Base-by-base conservation (phyloP, 192 early-diverging fungal genomes). In the Linnemannia hyalina region DNA sequence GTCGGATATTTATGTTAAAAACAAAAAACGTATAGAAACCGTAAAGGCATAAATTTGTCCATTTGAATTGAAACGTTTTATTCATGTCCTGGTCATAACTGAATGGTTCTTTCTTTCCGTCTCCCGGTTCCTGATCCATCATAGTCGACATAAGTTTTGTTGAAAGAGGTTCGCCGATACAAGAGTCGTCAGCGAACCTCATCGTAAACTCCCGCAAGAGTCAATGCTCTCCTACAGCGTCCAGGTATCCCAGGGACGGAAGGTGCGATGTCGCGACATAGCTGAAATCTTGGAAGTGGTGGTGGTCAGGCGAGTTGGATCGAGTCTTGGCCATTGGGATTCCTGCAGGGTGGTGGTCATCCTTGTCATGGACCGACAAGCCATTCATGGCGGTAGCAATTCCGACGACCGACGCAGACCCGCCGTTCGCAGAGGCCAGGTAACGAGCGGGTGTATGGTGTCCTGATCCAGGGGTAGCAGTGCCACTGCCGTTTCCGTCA, bases 251-350 rank as follows among this genome's bases (percentile, higher is more conserved):
- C 29, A 81, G 49, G 15, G 57, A 49, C 26, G 78, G 78, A 23
- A 86, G 63, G 23, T 86, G 84, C 6, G 84, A 86, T 46, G 79
- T 86, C 40, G 84, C 68, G 52, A 86, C 74, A 38, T 86, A 86
- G 63, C 78, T 80, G 46, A 86, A 86, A 38, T 86, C 84, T n/a
- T 80, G 84, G 75, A 86, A 86, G 63, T 86, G 79, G 32, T 86
- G 84, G 46, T 78, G 84, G 23, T 86, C 84, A 8, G 84, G 84
- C 49, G 84, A 86, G 76, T 80, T 86, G 23, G 84, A 86, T 29
- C 84, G 84, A 2, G 84, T 86, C 76, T 86, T 86, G 75, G 73
- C 68, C 84, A 86, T 86, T 4, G 84, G 84, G 44, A 86, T 86
- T n/a, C 84, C 84, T 38, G 40, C 71, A 1, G 72, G 63, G 44